Base-by-base conservation (phyloP, 2,329 filamentous ascomycete species). In the Ustilaginoidea virens region DNA sequence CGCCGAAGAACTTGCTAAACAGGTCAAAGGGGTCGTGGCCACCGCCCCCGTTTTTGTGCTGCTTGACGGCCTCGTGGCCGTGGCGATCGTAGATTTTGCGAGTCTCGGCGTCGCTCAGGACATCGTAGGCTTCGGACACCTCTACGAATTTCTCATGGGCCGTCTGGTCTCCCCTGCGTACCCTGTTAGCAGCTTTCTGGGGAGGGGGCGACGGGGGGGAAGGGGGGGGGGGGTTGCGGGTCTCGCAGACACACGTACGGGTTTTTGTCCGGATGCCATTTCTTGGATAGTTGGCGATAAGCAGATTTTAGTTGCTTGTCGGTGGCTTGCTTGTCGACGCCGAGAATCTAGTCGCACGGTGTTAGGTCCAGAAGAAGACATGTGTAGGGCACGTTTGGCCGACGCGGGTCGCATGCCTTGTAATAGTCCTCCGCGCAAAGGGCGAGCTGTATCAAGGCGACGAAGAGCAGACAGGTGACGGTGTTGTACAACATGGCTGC, bases 181-280 rank as follows among this genome's bases (percentile, higher is more conserved):
- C 14, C 7, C 2, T 16, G 23, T 28, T 28, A 33, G 32, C 22
- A 9, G n/a, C 22, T 19, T 26, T 20, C 27, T 23, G 13, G 3
- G 23, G 16, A 5, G 4, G 11, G 11, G 11, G 15, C 12, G 15
- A 9, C 24, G 9, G 28, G 27, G 25, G 32, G 3, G 22, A 24
- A 24, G 22, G n/a, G n/a, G 22, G 11, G n/a, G n/a, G 19, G 19
- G 11, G n/a, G n/a, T n/a, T n/a, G n/a, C n/a, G n/a, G n/a, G n/a
- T n/a, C n/a, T n/a, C n/a, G n/a, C n/a, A n/a, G n/a, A n/a, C n/a
- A 28, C 25, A 60, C 79, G 45, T 69, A 90, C 78, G 87, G 85
- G 45, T 96, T 96, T 69, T 98, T 98, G 56, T 98, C 90, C 4
- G 90, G 90, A 49, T 98, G 90, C 53, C 70, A 94, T 52, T 92